Conservation (phyloP, 2,329 filamentous ascomycete species). For the Beauveria sp. region DNA sequence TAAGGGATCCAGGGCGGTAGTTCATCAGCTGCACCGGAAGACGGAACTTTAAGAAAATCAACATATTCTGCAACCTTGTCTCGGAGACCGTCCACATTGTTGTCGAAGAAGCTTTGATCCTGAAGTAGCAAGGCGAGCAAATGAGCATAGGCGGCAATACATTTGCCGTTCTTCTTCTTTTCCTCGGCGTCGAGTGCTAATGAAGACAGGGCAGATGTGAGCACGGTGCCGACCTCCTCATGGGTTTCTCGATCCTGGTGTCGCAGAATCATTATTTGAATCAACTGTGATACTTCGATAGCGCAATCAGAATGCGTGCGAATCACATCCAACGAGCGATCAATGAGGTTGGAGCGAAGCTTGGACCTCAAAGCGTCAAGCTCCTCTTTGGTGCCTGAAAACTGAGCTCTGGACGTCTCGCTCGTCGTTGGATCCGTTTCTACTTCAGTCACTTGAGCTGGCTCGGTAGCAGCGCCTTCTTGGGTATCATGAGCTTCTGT, state of each 20-base stretch:
- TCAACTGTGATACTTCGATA: slow-evolving; percentile 83
- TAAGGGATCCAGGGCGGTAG: slow-evolving; percentile 90
- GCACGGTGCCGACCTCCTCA: slow-evolving; percentile 70
- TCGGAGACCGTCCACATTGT: slow-evolving; percentile 65
- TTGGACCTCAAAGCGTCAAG: slow-evolving; percentile 66
- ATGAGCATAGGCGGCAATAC: slow-evolving; percentile 83
- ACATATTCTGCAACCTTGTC: slow-evolving; percentile 71
- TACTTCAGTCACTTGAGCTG: background rate
- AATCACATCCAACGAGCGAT: slow-evolving; percentile 83
- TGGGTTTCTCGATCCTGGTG: slow-evolving; percentile 46
- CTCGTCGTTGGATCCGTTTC: background rate
- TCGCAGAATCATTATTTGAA: slow-evolving; percentile 62
- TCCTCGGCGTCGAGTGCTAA: slow-evolving; percentile 53
- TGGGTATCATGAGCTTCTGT: slow-evolving; percentile 9
- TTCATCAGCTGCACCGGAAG: slow-evolving; percentile 62
- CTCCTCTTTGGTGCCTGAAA: slow-evolving; percentile 55
- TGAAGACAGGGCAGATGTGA: slow-evolving; percentile 76
- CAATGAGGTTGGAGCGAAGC: slow-evolving; percentile 73
- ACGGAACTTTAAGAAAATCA: slow-evolving; percentile 65
- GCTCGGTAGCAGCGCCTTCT: background rate
- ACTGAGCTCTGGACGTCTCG: background rate
- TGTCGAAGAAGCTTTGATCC: slow-evolving; percentile 70
- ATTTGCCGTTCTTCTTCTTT: slow-evolving; percentile 53
- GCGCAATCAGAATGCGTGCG: slow-evolving; percentile 81
- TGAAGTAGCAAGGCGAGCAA: slow-evolving; percentile 82